Percentiles rank a stretch among this genome's conserved stretches.
phyloP scores from a whole-genome alignment of 2,329 filamentous ascomycete species.

The Thelonectria blattea region DNA sequence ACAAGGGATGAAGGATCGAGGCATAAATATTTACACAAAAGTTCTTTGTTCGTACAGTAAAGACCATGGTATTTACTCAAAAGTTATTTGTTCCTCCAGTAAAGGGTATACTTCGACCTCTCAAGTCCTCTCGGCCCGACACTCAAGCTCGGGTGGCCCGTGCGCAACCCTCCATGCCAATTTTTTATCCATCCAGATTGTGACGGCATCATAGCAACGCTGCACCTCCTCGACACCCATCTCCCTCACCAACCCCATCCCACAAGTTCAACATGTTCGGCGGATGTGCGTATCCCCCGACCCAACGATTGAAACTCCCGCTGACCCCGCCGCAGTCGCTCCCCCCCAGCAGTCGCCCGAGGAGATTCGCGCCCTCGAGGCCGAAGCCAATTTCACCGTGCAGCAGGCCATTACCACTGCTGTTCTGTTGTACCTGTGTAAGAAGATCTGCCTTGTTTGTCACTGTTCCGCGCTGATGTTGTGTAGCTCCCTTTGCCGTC shows the following conservation, averaged over 20 bases:
- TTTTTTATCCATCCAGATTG: constrained; percentile 30
- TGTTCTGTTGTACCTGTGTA: constrained; percentile 79
- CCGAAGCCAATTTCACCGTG: constrained; percentile 69
- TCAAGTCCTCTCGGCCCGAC: not conserved
- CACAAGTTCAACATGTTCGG: constrained; percentile 62
- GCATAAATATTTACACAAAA: too few relatives aligned
- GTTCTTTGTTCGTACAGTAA: too few relatives aligned
- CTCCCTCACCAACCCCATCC: not conserved
- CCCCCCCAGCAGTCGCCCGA: constrained; percentile 72
- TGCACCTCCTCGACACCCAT: constrained; percentile 16
- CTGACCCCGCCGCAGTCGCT: constrained; percentile 56
- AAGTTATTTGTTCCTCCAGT: too few relatives aligned
- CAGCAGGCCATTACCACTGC: constrained; percentile 70
- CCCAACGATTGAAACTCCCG: not conserved
- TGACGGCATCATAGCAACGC: constrained; percentile 37
- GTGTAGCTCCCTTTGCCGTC: constrained; percentile 63
- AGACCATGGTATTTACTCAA: too few relatives aligned
- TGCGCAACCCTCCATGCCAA: constrained; percentile 17
- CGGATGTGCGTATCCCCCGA: constrained; percentile 57
- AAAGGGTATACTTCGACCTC: too few relatives aligned
- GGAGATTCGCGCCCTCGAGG: constrained; percentile 74
- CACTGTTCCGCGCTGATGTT: constrained; percentile 5
- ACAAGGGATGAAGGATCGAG: too few relatives aligned
- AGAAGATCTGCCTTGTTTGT: too few relatives aligned
- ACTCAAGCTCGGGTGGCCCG: constrained; percentile 20